A percentile compares a stretch with the other conserved stretches of the same genome.
These are phyloP conservation scores for Nicotiana obtusifolia DNA, from an alignment of 257 asterid species.

Conservation along the genomic window DNA sequence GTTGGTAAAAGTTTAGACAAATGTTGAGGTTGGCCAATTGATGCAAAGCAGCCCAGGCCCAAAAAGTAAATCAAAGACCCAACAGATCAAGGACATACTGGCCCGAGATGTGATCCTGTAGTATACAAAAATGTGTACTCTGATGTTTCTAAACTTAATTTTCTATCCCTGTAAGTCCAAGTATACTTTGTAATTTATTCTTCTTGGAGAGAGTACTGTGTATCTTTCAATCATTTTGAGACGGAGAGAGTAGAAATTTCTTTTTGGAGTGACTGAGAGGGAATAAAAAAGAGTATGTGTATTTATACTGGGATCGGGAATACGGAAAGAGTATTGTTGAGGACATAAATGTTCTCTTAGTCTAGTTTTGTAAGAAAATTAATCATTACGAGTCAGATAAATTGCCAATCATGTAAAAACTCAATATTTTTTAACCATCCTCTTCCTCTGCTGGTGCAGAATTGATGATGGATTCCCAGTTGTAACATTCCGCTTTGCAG, in stretches of 20 bases:
- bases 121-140: neutral
- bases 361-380: neutral
- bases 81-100: no score
- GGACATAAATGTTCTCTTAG: neutral
- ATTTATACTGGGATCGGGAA: neutral
- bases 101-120: neutral
- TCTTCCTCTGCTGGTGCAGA: conserved; percentile 42
- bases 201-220: neutral
- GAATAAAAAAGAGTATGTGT: neutral
- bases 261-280: neutral
- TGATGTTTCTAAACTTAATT: neutral
- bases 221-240: neutral
- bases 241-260: neutral
- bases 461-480: conserved; percentile 86
- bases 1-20: no score
- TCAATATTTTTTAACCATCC: conserved; percentile 8
- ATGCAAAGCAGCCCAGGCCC: no score
- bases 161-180: neutral
- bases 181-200: neutral
- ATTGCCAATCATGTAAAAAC: neutral
- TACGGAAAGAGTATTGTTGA: neutral
- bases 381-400: neutral
- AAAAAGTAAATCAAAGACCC: no score
- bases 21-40: no score
- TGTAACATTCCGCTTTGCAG: conserved; percentile 65